Base-by-base conservation (phyloP, 177 flowering plant species). In the Tripterygium wilfordii region DNA sequence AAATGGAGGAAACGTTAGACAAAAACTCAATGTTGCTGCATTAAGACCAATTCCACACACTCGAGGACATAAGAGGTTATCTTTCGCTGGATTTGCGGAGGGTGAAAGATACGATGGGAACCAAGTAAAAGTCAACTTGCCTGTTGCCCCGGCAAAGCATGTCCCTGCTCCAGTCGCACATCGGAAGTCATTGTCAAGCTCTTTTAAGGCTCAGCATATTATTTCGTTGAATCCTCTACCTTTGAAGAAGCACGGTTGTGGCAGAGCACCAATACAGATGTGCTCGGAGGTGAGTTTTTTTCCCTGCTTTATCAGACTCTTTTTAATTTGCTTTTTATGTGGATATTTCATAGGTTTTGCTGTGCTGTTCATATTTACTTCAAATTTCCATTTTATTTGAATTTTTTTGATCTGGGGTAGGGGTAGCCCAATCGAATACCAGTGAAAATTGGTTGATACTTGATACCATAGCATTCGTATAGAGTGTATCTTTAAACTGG, bases 211-310 rank as follows among this genome's bases (percentile, higher is more conserved):
- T 33, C 82, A 89, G 66, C 97, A 84, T 55, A 75, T 81, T 50
- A 72, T 89, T 44, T 71, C 99, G 4, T 68, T 94, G 63, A 94
- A 94, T 64, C 97, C 97, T 12, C 62, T 94, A 37, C 99, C 99
- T 53, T 56, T 94, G 63, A 94, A 94, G 78, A 94, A 94, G 57
- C 99, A 94, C 62, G 97, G 90, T 45, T 94, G 99, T 69, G 92
- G 82, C 16, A 79, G 99, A 71, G 53, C 74, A 36, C 95, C 92
- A 0, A 81, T 94, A 35, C 90, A 77, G 28, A 70, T 46, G 59
- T 89, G 97, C 74, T 69, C 87, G 5, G 97, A 89, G 88, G 97
- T 84, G 43, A 55, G 64, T 41, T 15, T 36, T 8, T 54, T 42
- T 31, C n/a, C 30, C 22, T 29, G 8, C 31, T 16, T 15, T 31